Evolutionary conservation across 176 grass and related monocot genomes (phyloP), one percentile per base, ranked within the genome.

Genomic region (Triticum urartu): DNA sequence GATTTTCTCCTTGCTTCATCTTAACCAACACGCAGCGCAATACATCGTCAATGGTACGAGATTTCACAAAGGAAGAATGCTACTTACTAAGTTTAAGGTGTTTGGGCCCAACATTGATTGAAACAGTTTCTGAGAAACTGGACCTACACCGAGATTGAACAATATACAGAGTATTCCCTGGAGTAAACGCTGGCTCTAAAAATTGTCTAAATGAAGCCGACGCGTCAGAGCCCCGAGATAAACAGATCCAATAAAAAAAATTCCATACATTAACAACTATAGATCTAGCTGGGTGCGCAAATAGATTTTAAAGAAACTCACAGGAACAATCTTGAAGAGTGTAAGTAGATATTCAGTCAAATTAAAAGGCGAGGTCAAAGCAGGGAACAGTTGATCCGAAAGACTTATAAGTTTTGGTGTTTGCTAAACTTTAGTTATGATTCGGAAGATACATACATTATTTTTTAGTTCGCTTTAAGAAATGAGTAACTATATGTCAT

Each of bases 161-260:
- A 18, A 78, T 20, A 83, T 93, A 98, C 48, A 98, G 42, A 62
- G 79, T 80, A 21, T 80, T 52, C 40, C 64, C 84, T 22, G 91
- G 74, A 36, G 87, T 36, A 86, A 98, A 93, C 13, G 79, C 85
- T 15, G 93, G 75, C 47, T 98, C 95, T 39, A 98, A 43, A 83
- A 84, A 39, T 64, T 95, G 85, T 59, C 78, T 91, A 8, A 60
- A 24, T 76, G n/a, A 43, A 4, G 89, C 87, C 59, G 18, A 35
- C 4, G 83, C 89, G 78, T 93, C 83, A 1, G 90, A 75, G 4
- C 91, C 95, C 95, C 93, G 80, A 9, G 30, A 89, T 61, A 43
- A 50, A 88, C 0, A 1, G 62, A 68, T 72, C 21, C 13, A 88
- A 61, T 48, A 25, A 40, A 42, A 83, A 84, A 39, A 81, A 32